Percentiles rank a stretch among this genome's conserved stretches.
These are phyloP conservation scores for Coprinellus aureogranulatus DNA, from an alignment of 768 basidiomycete species.

Conservation along the genomic window DNA sequence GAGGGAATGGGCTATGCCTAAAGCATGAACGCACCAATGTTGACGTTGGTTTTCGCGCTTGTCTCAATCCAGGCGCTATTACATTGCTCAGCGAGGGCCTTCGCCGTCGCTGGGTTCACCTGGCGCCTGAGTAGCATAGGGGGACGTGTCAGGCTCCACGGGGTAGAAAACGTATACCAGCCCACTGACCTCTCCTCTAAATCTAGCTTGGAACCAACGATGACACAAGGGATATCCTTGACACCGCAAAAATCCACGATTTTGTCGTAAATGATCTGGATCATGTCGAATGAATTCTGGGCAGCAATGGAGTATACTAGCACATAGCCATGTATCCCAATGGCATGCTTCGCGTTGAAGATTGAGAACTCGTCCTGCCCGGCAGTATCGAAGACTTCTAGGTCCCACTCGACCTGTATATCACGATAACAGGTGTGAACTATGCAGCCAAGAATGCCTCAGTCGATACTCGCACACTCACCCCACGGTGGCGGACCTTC, in stretches of 20 bases:
- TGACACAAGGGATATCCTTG: conserved; percentile 81
- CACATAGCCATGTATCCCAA: conserved; percentile 89
- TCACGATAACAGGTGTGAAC: conserved; percentile 33
- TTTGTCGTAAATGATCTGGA: conserved; percentile 88
- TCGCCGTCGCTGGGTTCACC: conserved; percentile 63
- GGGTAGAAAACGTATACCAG: conserved; percentile 6
- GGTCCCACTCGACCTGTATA: conserved; percentile 81
- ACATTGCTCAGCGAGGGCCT: conserved; percentile 65
- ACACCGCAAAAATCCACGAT: conserved; percentile 84
- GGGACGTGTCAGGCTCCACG: conserved; percentile 24
- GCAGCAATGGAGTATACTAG: conserved; percentile 90
- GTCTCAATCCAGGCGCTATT: conserved; percentile 83
- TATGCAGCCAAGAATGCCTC: too few relatives aligned
- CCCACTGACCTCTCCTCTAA: conserved; percentile 63
- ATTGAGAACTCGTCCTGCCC: conserved; percentile 96
- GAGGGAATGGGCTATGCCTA: too few relatives aligned
- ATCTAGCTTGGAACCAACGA: conserved; percentile 89
- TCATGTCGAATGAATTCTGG: conserved; percentile 86
- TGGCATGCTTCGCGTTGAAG: conserved; percentile 82
- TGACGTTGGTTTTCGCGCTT: conserved; percentile 76
- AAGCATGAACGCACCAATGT: conserved; percentile 65
- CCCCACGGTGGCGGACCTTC: conserved; percentile 21
- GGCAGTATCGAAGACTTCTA: conserved; percentile 93
- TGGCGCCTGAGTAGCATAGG: conserved; percentile 67
- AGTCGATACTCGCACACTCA: too few relatives aligned